Evolutionary conservation across 2,329 filamentous ascomycete species (phyloP).

Genomic region (Penicillium sp.): DNA sequence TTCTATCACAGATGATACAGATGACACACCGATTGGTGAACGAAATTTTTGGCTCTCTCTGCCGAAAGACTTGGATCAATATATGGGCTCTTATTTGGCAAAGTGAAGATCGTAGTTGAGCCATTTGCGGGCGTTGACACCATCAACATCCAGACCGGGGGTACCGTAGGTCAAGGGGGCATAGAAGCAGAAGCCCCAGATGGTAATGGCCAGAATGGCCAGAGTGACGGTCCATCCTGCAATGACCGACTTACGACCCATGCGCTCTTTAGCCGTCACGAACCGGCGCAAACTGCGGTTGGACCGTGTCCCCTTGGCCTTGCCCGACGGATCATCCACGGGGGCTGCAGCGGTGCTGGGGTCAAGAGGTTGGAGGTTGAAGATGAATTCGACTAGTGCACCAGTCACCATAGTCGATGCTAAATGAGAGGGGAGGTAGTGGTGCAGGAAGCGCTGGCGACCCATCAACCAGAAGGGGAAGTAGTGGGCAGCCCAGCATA

Average conservation of each 20-base stretch:
- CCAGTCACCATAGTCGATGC: conserved; percentile 86
- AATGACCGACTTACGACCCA: conserved; percentile 69
- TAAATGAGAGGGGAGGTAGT: conserved; percentile 91
- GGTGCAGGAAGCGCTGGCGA: conserved; percentile 93
- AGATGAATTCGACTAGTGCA: conserved; percentile 89
- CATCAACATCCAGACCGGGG: conserved; percentile 72
- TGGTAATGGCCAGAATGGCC: conserved; percentile 61
- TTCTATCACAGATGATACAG: conserved; percentile 10
- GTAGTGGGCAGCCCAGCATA: conserved; percentile 96
- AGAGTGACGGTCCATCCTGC: conserved; percentile 71
- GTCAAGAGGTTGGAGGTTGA: conserved; percentile 70
- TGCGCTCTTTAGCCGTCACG: conserved; percentile 72
- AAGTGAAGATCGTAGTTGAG: conserved; percentile 96
- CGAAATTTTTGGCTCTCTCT: background rate
- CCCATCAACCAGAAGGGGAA: conserved; percentile 98
- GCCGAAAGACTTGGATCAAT: no score
- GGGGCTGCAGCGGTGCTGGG: conserved; percentile 46
- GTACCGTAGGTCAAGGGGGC: conserved; percentile 92
- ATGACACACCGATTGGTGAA: conserved; percentile 9
- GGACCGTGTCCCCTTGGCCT: conserved; percentile 35
- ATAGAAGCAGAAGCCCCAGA: conserved; percentile 87
- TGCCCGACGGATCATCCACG: conserved; percentile 35
- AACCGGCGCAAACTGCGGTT: conserved; percentile 48
- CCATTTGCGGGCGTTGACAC: conserved; percentile 85
- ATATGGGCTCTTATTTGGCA: conserved; percentile 71